Evolutionary conservation across 371 early-diverging fungal species (phyloP), one percentile per base, ranked within the genome.

Genomic region (Actinomortierella ambigua): DNA sequence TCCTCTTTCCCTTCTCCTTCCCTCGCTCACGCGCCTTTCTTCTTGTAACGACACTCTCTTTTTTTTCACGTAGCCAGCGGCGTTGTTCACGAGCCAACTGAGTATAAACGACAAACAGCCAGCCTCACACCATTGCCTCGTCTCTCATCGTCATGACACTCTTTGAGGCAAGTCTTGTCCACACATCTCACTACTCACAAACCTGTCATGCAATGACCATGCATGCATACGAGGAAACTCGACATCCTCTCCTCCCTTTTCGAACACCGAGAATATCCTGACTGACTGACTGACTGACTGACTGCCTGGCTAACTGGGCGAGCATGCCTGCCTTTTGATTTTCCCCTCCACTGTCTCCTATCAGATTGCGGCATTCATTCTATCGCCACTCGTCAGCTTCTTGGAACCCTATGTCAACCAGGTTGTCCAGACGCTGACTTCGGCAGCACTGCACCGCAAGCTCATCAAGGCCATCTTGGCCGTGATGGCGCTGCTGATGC

Each of bases 281-380:
- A n/a, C n/a, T n/a, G n/a, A n/a, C n/a, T n/a, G n/a, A n/a, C n/a
- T n/a, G n/a, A n/a, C n/a, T n/a, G n/a, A n/a, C n/a, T n/a, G n/a
- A n/a, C n/a, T n/a, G n/a, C n/a, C n/a, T n/a, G n/a, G n/a, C n/a
- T n/a, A n/a, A n/a, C n/a, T n/a, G n/a, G n/a, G n/a, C n/a, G n/a
- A n/a, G n/a, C n/a, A n/a, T n/a, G n/a, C n/a, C n/a, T n/a, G n/a
- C n/a, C n/a, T n/a, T n/a, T n/a, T n/a, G n/a, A n/a, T 41, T n/a
- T 23, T 20, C 44, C 29, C 15, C 43, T n/a, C 17, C 8, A 34
- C n/a, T 2, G 18, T 41, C 40, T 39, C 18, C 9, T 54, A 15
- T 28, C 66, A 78, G 78, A 61, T 73, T 51, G 57, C 76, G 55
- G 50, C 63, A 26, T 76, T 78, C 68, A 76, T 78, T 44, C 53